These are phyloP conservation scores for Oidiodendron maius DNA, from an alignment of 495 filamentous ascomycete genomes.

Conservation along the genomic window DNA sequence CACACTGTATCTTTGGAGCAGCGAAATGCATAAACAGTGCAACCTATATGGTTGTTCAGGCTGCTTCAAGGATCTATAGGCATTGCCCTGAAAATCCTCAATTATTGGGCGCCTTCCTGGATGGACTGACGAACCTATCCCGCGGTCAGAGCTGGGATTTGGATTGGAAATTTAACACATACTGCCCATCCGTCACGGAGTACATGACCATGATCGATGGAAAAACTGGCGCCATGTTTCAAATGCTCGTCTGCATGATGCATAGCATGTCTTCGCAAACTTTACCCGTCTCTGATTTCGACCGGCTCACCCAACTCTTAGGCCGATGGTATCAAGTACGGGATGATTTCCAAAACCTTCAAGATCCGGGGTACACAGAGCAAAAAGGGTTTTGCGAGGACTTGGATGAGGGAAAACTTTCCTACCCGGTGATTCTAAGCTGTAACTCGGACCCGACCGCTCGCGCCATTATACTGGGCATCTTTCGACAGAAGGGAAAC, in stretches of 20 bases:
- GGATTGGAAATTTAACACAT: conserved; percentile 26
- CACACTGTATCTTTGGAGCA: conserved; percentile 29
- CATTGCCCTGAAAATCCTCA: background rate
- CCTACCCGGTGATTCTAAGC: conserved; percentile 28
- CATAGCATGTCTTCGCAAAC: conserved; percentile 2
- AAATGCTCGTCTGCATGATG: conserved; percentile 25
- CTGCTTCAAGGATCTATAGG: conserved; percentile 8
- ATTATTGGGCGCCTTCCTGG: no score
- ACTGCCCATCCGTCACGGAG: conserved; percentile 25
- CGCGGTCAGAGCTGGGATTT: conserved; percentile 33
- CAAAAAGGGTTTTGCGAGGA: conserved; percentile 34
- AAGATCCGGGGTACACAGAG: conserved; percentile 17
- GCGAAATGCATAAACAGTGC: conserved; percentile 47
- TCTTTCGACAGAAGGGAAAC: background rate
- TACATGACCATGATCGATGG: conserved; percentile 30
- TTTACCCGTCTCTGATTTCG: conserved; percentile 9
- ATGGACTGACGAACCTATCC: conserved; percentile 17
- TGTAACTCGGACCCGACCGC: background rate
- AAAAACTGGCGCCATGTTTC: conserved; percentile 34
- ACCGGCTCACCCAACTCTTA: conserved; percentile 17
- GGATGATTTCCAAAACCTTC: conserved; percentile 33
- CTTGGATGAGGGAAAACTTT: conserved; percentile 34
- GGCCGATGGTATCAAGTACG: conserved; percentile 32
- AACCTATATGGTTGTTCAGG: conserved; percentile 39
- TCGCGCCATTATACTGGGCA: background rate